Evolutionary conservation across 768 basidiomycete species (phyloP).

Genomic region (Kwoniella mangroviensis): DNA sequence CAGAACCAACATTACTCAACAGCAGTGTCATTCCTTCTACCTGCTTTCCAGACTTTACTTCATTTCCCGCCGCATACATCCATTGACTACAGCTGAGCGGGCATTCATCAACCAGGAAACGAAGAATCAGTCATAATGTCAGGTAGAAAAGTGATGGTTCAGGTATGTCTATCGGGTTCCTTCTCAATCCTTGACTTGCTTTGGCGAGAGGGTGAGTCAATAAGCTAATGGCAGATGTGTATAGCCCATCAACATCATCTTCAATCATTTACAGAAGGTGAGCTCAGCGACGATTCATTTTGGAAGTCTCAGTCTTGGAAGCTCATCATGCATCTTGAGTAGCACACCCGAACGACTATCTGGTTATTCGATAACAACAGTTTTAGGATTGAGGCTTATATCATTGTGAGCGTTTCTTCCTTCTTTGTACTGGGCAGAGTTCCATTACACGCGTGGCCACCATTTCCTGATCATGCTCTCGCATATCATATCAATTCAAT

Average conservation of each 20-base stretch:
- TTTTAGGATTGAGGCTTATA: constrained; percentile 93
- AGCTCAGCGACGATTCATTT: neutral
- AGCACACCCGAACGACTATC: constrained; percentile 84
- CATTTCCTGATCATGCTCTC: constrained; percentile 6
- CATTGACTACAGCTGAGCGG: constrained; percentile 24
- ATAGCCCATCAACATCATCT: constrained; percentile 51
- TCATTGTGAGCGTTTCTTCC: constrained; percentile 69
- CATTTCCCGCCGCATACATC: neutral
- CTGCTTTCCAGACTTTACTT: too few relatives aligned
- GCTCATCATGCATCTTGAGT: constrained; percentile 14
- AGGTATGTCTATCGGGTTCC: constrained; percentile 65
- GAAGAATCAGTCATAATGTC: constrained; percentile 68
- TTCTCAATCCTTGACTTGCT: neutral
- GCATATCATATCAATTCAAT: neutral
- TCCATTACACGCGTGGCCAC: too few relatives aligned
- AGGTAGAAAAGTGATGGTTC: constrained; percentile 95
- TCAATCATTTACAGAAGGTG: constrained; percentile 44
- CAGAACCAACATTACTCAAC: neutral
- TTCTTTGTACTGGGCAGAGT: constrained; percentile 21
- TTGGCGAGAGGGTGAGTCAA: neutral
- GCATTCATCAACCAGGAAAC: constrained; percentile 7
- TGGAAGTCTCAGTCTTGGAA: neutral
- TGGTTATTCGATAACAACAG: constrained; percentile 98
- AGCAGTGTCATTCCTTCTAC: neutral
- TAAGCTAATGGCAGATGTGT: constrained; percentile 1